Conservation (phyloP, 148 eudicot genomes). For the Amaranthus cruentus region DNA sequence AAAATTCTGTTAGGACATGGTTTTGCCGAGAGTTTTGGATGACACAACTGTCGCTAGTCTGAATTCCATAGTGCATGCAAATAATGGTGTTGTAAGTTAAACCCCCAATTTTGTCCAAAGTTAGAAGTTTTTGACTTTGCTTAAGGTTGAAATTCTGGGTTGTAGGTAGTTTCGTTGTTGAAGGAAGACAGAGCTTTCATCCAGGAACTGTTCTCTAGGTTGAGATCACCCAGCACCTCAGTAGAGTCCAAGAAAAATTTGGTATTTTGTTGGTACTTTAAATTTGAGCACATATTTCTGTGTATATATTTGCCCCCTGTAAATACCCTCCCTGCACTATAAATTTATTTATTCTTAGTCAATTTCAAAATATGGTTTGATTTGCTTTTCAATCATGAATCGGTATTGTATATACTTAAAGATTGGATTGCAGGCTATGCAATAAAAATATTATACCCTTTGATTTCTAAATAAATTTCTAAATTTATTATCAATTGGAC, state of each 20-base stretch:
- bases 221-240: conserved; percentile 56
- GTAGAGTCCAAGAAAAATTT: conserved; percentile 72
- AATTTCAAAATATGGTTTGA: too few species aligned
- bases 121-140: conserved; percentile 9
- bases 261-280: conserved; percentile 40
- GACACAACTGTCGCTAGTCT: conserved; percentile 68
- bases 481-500: too few species aligned
- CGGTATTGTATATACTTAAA: too few species aligned
- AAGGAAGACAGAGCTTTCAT: conserved; percentile 82
- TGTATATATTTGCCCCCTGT: neutral
- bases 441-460: too few species aligned
- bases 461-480: too few species aligned
- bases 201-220: conserved; percentile 70
- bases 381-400: too few species aligned
- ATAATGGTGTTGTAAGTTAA: conserved; percentile 78
- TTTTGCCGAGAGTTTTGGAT: conserved; percentile 78
- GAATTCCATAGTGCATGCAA: conserved; percentile 80
- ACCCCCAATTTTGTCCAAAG: neutral
- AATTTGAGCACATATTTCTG: neutral
- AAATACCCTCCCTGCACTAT: neutral
- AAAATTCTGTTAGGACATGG: conserved; percentile 58
- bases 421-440: too few species aligned
- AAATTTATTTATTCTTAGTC: neutral
- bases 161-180: conserved; percentile 79
- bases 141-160: neutral